These are phyloP conservation scores for Thuidium tamariscinum DNA, from an alignment of 225 moss, liverwort and hornwort genomes.

Conservation along the genomic window DNA sequence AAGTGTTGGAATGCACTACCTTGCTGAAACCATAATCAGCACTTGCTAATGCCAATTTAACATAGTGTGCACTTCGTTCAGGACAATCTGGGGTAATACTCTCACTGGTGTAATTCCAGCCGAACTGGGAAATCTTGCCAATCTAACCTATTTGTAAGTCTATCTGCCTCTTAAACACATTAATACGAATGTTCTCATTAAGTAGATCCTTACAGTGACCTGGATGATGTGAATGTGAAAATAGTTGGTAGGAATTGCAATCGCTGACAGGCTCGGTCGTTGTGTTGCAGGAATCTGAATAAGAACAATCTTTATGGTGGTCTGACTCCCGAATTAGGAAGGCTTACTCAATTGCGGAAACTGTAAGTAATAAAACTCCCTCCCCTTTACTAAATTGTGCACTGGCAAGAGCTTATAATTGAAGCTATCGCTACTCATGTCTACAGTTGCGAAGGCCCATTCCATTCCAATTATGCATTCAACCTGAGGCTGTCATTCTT, in stretches of 20 bases:
- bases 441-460: not conserved
- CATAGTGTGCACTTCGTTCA: not conserved
- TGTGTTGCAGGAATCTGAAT: constrained; percentile 13
- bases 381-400: not conserved
- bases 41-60: not conserved
- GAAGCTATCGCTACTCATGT: not conserved
- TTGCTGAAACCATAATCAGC: not conserved
- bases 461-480: not conserved
- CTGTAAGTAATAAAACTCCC: not conserved
- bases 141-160: constrained; percentile 31
- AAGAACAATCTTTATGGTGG: constrained; percentile 33
- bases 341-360: constrained; percentile 1
- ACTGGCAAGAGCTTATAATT: not conserved
- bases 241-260: not conserved
- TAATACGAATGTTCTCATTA: not conserved
- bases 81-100: constrained; percentile 19
- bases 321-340: constrained; percentile 26
- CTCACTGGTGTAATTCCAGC: constrained; percentile 13
- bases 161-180: not conserved
- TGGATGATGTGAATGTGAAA: not conserved
- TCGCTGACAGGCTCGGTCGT: not conserved
- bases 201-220: not conserved
- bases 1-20: not conserved
- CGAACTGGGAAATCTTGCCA: constrained; percentile 26
- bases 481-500: not conserved